phyloP scores from a whole-genome alignment of 768 basidiomycete species.

The Podaxis pistillaris region DNA sequence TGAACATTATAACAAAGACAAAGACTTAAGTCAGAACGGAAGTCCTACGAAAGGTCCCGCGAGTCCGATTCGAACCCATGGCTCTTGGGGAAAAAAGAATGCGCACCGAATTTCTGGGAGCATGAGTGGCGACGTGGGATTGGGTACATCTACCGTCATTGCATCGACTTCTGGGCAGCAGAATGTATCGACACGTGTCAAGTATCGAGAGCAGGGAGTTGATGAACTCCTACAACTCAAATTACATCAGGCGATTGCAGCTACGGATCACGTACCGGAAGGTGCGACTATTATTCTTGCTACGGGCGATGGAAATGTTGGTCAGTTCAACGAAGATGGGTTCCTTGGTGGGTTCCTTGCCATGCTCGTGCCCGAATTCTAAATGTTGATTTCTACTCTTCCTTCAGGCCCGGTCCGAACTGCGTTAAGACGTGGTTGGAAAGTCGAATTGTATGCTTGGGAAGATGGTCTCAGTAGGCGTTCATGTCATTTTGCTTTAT shows the following conservation, averaged over 20 bases:
- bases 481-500: background rate
- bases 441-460: slow-evolving; percentile 94
- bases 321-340: slow-evolving; percentile 91
- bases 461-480: slow-evolving; percentile 71
- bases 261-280: slow-evolving; percentile 60
- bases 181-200: slow-evolving; percentile 35
- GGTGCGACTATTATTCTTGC: slow-evolving; percentile 85
- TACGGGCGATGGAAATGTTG: slow-evolving; percentile 91
- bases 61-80: background rate
- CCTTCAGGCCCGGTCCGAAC: slow-evolving; percentile 68
- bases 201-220: slow-evolving; percentile 89
- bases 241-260: slow-evolving; percentile 81
- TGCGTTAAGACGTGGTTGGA: slow-evolving; percentile 88
- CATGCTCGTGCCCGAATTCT: too few species aligned
- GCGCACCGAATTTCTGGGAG: slow-evolving; percentile 25
- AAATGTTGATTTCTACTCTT: background rate
- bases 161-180: slow-evolving; percentile 21
- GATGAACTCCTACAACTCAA: slow-evolving; percentile 95
- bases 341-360: slow-evolving; percentile 54
- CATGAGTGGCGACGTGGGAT: slow-evolving; percentile 26
- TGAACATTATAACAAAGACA: slow-evolving; percentile 17
- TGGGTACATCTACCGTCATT: slow-evolving; percentile 15
- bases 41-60: slow-evolving; percentile 15
- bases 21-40: slow-evolving; percentile 16
- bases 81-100: slow-evolving; percentile 14